Percentiles rank a stretch among this genome's conserved stretches.
Conservation (phyloP, 179 eudicot genomes). For the Silene noctiflora region DNA sequence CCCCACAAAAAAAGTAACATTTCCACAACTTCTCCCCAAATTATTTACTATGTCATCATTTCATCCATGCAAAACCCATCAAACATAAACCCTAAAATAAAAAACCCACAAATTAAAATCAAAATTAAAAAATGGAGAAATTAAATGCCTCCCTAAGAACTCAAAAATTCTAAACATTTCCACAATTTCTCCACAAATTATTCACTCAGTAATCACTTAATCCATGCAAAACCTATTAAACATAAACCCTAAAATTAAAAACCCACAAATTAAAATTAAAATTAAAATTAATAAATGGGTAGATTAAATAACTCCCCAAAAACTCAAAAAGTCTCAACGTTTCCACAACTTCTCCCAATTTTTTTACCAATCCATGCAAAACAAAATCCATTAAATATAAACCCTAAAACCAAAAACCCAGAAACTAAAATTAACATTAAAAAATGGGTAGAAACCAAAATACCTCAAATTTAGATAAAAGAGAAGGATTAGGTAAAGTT, state of each 20-base stretch:
- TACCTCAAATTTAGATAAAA: constrained; percentile 36
- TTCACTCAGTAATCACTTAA: background rate
- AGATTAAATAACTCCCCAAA: too few relatives aligned
- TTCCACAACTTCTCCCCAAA: constrained; percentile 7
- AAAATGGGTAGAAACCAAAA: background rate
- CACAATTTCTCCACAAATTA: background rate
- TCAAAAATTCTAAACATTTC: background rate
- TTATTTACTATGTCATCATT: background rate
- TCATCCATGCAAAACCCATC: constrained; percentile 1
- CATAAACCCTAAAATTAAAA: background rate
- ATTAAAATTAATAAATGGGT: too few relatives aligned
- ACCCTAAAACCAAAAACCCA: constrained; percentile 1
- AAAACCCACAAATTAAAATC: background rate
- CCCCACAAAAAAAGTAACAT: background rate
- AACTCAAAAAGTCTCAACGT: background rate
- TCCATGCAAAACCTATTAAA: background rate
- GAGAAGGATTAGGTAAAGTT: constrained; percentile 14
- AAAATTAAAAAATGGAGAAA: background rate
- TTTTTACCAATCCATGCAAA: background rate
- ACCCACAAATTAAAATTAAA: background rate
- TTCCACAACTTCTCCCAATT: constrained; percentile 1
- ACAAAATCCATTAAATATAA: background rate
- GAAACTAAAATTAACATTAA: background rate
- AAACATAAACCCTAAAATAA: constrained; percentile 3
- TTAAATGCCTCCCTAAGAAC: constrained; percentile 21